phyloP scores from a whole-genome alignment of 1,284 basidiomycete species.

The Wolfiporia cocos region DNA sequence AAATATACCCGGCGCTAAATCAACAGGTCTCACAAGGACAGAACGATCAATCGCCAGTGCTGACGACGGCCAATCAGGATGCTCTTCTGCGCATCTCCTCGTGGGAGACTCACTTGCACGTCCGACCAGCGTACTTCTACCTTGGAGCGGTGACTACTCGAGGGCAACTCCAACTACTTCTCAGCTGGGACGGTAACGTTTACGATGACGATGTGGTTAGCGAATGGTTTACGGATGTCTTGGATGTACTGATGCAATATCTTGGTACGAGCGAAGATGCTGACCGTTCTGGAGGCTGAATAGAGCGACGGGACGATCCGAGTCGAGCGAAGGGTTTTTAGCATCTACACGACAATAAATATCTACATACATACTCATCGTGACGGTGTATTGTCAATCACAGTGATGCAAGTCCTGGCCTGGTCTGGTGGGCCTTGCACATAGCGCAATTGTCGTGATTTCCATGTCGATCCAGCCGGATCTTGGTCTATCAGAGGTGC shows the following conservation, averaged over 20 bases:
- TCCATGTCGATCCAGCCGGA: slow-evolving; percentile 13
- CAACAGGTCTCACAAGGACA: no score
- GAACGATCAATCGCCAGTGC: no score
- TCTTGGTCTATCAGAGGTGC: slow-evolving; percentile 1
- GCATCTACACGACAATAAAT: slow-evolving; percentile 11
- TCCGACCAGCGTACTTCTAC: slow-evolving; percentile 17
- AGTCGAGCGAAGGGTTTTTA: no score
- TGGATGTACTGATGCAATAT: background rate
- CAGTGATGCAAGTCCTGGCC: slow-evolving; percentile 37
- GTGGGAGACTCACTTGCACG: slow-evolving; percentile 14
- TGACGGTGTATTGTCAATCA: slow-evolving; percentile 26
- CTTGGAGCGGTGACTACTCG: slow-evolving; percentile 14
- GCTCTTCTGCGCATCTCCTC: slow-evolving; percentile 8
- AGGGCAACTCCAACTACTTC: slow-evolving; percentile 9
- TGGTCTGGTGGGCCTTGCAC: slow-evolving; percentile 38
- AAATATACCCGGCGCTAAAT: no score
- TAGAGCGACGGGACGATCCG: no score
- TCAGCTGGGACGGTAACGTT: slow-evolving; percentile 19
- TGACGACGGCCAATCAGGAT: no score
- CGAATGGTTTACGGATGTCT: slow-evolving; percentile 1
- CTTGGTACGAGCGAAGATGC: slow-evolving; percentile 9
- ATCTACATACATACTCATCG: slow-evolving; percentile 11
- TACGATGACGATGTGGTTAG: slow-evolving; percentile 6
- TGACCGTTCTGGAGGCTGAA: no score
- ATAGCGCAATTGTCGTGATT: slow-evolving; percentile 40